Evolutionary conservation across 495 filamentous ascomycete genomes (phyloP).

Genomic region (Penicillium robsamsonii): DNA sequence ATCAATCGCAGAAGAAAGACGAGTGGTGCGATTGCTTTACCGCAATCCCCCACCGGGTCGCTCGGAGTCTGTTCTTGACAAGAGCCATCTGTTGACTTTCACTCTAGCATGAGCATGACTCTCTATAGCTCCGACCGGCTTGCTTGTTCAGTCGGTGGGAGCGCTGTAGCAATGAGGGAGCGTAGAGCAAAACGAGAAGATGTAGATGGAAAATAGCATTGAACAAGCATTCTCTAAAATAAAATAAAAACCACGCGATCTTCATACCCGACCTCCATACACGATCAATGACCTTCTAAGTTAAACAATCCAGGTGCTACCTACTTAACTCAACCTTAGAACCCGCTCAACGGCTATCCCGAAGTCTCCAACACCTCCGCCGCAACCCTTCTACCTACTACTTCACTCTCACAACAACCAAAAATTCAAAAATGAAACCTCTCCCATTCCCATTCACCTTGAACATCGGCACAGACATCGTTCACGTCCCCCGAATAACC

Average conservation of each 20-base stretch:
- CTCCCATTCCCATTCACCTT: constrained; percentile 42
- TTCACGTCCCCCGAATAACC: constrained; percentile 51
- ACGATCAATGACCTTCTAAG: not conserved
- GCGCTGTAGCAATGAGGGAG: not conserved
- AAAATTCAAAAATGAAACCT: constrained; percentile 24
- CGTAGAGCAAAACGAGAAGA: not conserved
- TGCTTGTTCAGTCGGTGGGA: not conserved
- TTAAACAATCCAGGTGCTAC: not conserved
- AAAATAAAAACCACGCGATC: not conserved
- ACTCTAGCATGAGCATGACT: not conserved
- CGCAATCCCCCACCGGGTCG: not conserved
- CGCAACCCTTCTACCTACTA: not conserved
- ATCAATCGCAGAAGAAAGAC: not conserved
- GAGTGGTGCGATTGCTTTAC: not conserved
- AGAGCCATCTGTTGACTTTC: not conserved
- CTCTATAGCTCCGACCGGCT: not conserved
- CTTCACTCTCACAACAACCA: constrained; percentile 10
- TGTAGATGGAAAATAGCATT: not conserved
- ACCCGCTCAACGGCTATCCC: not conserved
- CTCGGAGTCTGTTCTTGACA: not conserved
- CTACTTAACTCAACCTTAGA: not conserved
- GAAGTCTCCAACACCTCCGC: not conserved
- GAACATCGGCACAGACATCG: constrained; percentile 53
- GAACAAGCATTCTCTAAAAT: not conserved
- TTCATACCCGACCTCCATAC: not conserved